These are phyloP conservation scores for Trypanosoma conorhini DNA, from an alignment of 208 protist genomes.

Conservation along the genomic window DNA sequence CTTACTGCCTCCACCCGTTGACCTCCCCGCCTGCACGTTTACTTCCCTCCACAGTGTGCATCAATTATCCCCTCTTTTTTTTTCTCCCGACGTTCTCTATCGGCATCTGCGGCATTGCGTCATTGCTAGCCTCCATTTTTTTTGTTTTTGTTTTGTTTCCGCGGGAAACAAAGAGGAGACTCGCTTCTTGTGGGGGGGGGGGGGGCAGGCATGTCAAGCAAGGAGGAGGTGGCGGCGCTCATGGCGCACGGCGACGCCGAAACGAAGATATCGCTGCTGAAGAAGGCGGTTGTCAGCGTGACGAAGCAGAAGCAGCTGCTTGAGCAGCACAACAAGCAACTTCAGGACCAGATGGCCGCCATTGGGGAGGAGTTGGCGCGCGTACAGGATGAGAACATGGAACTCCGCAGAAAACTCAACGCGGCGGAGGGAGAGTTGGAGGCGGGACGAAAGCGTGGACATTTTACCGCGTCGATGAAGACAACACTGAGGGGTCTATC, in stretches of 20 bases:
- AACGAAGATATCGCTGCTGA: conserved; percentile 82
- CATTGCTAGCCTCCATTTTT: no score
- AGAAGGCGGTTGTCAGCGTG: conserved; percentile 77
- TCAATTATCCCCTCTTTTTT: neutral
- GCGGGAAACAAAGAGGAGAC: conserved; percentile 10
- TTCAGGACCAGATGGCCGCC: conserved; percentile 52
- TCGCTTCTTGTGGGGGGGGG: conserved; percentile 10
- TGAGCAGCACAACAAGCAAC: conserved; percentile 47
- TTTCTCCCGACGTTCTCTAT: neutral
- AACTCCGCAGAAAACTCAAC: conserved; percentile 48
- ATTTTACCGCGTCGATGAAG: conserved; percentile 64
- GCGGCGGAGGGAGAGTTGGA: conserved; percentile 47
- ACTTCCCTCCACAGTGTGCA: neutral
- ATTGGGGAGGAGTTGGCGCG: conserved; percentile 40
- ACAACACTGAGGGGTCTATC: conserved; percentile 58
- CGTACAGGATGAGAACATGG: conserved; percentile 46
- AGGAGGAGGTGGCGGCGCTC: conserved; percentile 62
- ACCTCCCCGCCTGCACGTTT: neutral
- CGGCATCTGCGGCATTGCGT: neutral
- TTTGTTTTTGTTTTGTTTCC: conserved; percentile 23
- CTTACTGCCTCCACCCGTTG: neutral
- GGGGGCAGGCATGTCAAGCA: conserved; percentile 35
- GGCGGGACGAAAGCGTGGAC: conserved; percentile 40
- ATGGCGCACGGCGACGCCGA: conserved; percentile 74
- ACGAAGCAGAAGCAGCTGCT: conserved; percentile 85